A percentile compares a stretch with the other conserved stretches of the same genome.
Conservation (phyloP, 768 basidiomycete genomes). For the Daedalea quercina region DNA sequence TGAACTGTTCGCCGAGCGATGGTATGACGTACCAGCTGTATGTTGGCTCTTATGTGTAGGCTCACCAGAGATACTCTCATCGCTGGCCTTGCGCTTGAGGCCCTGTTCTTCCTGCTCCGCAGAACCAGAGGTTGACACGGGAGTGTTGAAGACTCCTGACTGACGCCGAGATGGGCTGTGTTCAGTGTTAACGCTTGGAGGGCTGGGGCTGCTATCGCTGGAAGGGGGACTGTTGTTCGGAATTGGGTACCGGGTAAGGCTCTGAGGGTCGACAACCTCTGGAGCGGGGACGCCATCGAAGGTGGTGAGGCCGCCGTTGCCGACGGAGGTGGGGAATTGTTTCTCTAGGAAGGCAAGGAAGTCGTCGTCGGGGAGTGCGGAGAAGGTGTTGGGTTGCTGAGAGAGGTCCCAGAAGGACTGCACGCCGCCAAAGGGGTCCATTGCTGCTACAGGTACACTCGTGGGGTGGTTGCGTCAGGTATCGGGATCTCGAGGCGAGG, state of each 20-base stretch:
- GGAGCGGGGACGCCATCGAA: slow-evolving; percentile 23
- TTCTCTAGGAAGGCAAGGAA: slow-evolving; percentile 74
- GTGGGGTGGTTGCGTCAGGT: slow-evolving; percentile 2
- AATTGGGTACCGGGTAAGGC: slow-evolving; percentile 41
- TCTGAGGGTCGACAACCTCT: slow-evolving; percentile 54
- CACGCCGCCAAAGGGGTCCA: slow-evolving; percentile 43
- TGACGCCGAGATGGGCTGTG: slow-evolving; percentile 24
- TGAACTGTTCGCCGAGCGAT: slow-evolving; percentile 1
- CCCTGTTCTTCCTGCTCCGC: slow-evolving; percentile 41
- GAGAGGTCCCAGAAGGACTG: slow-evolving; percentile 59
- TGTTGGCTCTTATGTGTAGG: slow-evolving; percentile 64
- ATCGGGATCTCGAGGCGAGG: slow-evolving; percentile 7
- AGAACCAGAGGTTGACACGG: slow-evolving; percentile 15
- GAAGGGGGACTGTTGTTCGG: slow-evolving; percentile 55
- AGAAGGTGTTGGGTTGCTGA: slow-evolving; percentile 47
- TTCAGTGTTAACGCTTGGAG: slow-evolving; percentile 42
- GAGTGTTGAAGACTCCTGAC: slow-evolving; percentile 21
- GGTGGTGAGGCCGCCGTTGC: slow-evolving; percentile 13
- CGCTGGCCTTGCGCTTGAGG: slow-evolving; percentile 75
- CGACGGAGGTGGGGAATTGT: slow-evolving; percentile 46
- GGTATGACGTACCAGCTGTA: slow-evolving; percentile 37
- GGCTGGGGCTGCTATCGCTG: slow-evolving; percentile 71
- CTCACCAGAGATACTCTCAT: slow-evolving; percentile 54
- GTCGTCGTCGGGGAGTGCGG: slow-evolving; percentile 67
- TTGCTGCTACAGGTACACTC: slow-evolving; percentile 17